Percentiles rank a stretch among this genome's conserved stretches.
Evolutionary conservation across 73 alveolate genomes (phyloP).

Genomic region (Stentor coeruleus): DNA sequence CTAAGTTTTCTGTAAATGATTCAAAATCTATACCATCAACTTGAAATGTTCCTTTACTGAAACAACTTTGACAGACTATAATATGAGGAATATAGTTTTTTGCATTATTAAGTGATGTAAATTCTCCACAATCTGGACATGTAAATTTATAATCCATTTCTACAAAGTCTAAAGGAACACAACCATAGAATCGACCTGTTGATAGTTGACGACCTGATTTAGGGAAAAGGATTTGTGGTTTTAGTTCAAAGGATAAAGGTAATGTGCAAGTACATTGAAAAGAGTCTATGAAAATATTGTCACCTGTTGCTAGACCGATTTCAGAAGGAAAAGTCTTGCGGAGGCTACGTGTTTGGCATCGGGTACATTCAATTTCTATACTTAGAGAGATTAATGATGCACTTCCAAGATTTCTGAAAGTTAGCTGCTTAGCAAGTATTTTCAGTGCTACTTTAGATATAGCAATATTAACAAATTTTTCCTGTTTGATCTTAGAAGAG

Average conservation of each 20-base stretch:
- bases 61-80: not conserved
- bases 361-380: not conserved
- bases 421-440: not conserved
- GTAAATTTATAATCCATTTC: not conserved
- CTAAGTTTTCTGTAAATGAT: not conserved
- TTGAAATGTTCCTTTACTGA: not conserved
- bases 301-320: not conserved
- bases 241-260: not conserved
- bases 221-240: not conserved
- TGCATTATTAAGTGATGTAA: not conserved
- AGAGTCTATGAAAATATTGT: not conserved
- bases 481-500: not conserved
- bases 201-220: not conserved
- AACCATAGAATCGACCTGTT: not conserved
- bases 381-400: not conserved
- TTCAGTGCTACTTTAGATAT: not conserved
- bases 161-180: not conserved
- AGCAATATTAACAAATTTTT: not conserved
- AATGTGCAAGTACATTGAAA: not conserved
- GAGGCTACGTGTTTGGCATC: not conserved
- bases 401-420: slow-evolving; percentile 7
- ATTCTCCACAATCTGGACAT: slow-evolving; percentile 1
- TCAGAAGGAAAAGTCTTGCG: not conserved
- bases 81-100: not conserved
- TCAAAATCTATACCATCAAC: slow-evolving; percentile 1